Percentiles rank a stretch among this genome's conserved stretches.
phyloP scores from a whole-genome alignment of 176 grass and related monocot species.

The Urochloa ruziziensis region DNA sequence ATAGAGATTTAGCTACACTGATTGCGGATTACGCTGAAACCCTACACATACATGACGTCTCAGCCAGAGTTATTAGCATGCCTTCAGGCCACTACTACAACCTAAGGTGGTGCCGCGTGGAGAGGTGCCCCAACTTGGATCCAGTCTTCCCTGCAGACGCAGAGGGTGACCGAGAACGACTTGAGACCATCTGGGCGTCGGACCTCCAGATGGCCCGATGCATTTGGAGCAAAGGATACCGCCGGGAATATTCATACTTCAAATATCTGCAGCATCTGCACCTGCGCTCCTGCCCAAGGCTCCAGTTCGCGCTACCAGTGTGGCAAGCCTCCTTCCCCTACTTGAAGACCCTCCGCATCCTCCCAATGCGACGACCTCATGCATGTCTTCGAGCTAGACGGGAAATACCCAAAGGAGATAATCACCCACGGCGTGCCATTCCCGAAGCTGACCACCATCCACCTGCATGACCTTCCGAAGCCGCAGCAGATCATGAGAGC shows the following conservation, averaged over 20 bases:
- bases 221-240: background rate
- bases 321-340: background rate
- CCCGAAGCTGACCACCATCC: slow-evolving; percentile 8
- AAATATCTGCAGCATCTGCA: background rate
- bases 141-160: background rate
- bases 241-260: too few species aligned
- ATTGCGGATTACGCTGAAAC: rapidly evolving
- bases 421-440: background rate
- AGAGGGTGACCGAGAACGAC: rapidly evolving
- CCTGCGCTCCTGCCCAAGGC: slow-evolving; percentile 23
- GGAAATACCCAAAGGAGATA: rapidly evolving
- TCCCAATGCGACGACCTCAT: slow-evolving; percentile 7
- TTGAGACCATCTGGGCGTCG: slow-evolving; percentile 7
- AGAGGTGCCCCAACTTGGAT: background rate
- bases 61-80: background rate
- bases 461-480: slow-evolving; percentile 1
- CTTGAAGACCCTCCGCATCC: slow-evolving; percentile 24
- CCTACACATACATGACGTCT: background rate
- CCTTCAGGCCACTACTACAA: rapidly evolving
- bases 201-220: background rate
- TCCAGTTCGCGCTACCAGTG: background rate
- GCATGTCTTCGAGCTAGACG: background rate
- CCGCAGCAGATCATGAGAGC: background rate
- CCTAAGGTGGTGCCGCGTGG: background rate
- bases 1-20: rapidly evolving